phyloP scores from a whole-genome alignment of 371 early-diverging fungal genomes.

The Furculomyces boomerangus region DNA sequence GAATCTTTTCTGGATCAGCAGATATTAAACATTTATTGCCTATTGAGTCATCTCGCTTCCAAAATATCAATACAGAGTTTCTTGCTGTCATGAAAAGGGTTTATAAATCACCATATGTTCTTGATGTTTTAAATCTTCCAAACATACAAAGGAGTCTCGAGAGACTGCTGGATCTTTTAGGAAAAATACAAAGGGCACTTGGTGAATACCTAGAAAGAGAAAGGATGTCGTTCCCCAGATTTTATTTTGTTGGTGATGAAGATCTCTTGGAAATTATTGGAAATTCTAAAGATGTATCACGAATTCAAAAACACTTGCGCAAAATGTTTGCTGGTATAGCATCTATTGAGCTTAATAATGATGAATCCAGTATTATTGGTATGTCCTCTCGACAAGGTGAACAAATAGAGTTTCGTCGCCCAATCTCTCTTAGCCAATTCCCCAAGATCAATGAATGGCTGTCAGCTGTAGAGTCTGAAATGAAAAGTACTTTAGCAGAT shows the following conservation, averaged over 20 bases:
- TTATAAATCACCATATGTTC: slow-evolving; percentile 86
- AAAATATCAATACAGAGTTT: slow-evolving; percentile 93
- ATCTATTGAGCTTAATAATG: slow-evolving; percentile 63
- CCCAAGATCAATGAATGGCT: slow-evolving; percentile 96
- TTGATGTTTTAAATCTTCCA: slow-evolving; percentile 83
- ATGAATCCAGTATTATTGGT: slow-evolving; percentile 49
- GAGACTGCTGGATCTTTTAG: slow-evolving; percentile 74
- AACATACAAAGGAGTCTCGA: slow-evolving; percentile 91
- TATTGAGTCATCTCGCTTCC: slow-evolving; percentile 84
- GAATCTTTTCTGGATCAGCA: slow-evolving; percentile 86
- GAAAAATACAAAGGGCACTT: slow-evolving; percentile 93
- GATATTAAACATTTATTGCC: slow-evolving; percentile 95
- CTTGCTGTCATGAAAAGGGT: slow-evolving; percentile 94
- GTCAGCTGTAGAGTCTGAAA: slow-evolving; percentile 80
- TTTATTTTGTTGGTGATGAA: slow-evolving; percentile 99
- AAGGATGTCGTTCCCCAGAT: slow-evolving; percentile 91
- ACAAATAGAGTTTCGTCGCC: slow-evolving; percentile 55
- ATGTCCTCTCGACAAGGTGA: slow-evolving; percentile 91
- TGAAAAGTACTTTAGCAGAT: slow-evolving; percentile 67
- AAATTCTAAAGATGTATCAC: slow-evolving; percentile 85
- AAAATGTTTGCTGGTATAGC: slow-evolving; percentile 98
- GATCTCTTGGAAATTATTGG: slow-evolving; percentile 97
- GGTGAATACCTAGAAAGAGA: slow-evolving; percentile 96
- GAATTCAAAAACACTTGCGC: slow-evolving; percentile 94
- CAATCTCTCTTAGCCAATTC: slow-evolving; percentile 60